phyloP scores from a whole-genome alignment of 2,329 filamentous ascomycete genomes.

The Coccinonectria pachysandricola region DNA sequence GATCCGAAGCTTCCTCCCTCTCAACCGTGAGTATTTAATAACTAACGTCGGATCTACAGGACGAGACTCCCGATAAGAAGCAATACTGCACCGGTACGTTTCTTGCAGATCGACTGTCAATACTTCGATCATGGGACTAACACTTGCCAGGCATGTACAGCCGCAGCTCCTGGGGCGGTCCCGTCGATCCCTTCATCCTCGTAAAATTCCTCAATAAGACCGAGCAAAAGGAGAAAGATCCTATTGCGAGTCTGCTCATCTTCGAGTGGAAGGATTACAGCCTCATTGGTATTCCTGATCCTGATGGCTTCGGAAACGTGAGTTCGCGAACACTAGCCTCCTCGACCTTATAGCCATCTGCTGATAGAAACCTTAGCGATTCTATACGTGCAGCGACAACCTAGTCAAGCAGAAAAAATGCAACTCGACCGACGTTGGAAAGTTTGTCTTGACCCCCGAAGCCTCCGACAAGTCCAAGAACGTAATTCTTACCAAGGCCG shows the following conservation, averaged over 20 bases:
- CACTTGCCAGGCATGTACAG: slow-evolving; percentile 72
- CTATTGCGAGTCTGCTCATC: slow-evolving; percentile 72
- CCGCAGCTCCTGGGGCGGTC: slow-evolving; percentile 76
- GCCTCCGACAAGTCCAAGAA: slow-evolving; percentile 61
- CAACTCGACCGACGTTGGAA: slow-evolving; percentile 64
- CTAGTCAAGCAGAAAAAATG: slow-evolving; percentile 62
- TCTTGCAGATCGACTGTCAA: background rate
- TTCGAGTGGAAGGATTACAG: slow-evolving; percentile 89
- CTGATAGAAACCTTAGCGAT: no score
- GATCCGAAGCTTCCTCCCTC: no score
- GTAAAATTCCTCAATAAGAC: slow-evolving; percentile 61
- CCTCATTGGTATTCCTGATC: slow-evolving; percentile 60
- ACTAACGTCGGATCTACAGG: slow-evolving; percentile 35
- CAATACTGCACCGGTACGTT: slow-evolving; percentile 63
- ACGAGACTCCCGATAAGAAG: slow-evolving; percentile 63
- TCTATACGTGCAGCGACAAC: slow-evolving; percentile 62
- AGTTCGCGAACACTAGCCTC: no score
- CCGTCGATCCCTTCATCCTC: slow-evolving; percentile 79
- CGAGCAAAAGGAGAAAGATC: slow-evolving; percentile 50
- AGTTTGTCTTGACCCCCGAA: slow-evolving; percentile 74
- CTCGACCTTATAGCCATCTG: no score
- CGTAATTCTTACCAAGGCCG: slow-evolving; percentile 65
- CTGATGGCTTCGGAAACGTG: slow-evolving; percentile 44
- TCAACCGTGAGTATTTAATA: no score
- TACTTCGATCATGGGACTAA: slow-evolving; percentile 3